A percentile compares a stretch with the other conserved stretches of the same genome.
Conservation (phyloP, 805 yeast species). For the Nakazawaea wyomingensis region DNA sequence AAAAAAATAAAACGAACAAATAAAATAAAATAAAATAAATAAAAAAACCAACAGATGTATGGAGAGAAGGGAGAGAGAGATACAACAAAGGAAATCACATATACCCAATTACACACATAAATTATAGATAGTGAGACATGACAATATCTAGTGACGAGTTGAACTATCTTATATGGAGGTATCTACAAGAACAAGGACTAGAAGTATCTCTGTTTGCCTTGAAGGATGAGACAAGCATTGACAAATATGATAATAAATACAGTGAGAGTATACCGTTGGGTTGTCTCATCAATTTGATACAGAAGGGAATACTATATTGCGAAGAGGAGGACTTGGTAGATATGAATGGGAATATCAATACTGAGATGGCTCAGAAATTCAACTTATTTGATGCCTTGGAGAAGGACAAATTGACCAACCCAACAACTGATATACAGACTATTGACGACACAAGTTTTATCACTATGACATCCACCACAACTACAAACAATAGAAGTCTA, state of each 20-base stretch:
- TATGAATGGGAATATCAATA: conserved; percentile 22
- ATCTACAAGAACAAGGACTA: conserved; percentile 78
- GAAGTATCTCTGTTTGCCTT: conserved; percentile 78
- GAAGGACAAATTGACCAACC: conserved; percentile 28
- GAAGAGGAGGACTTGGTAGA: conserved; percentile 57
- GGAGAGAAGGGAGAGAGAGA: not conserved
- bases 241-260: conserved; percentile 47
- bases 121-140: conserved; percentile 35
- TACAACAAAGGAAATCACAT: not conserved
- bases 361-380: conserved; percentile 26
- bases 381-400: conserved; percentile 52
- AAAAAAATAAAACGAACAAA: too few relatives aligned
- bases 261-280: conserved; percentile 65
- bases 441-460: conserved; percentile 1
- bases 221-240: conserved; percentile 65
- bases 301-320: conserved; percentile 78
- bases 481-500: too few relatives aligned
- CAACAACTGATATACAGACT: conserved; percentile 3
- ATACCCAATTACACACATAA: not conserved
- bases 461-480: conserved; percentile 1
- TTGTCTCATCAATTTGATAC: conserved; percentile 73
- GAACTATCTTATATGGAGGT: conserved; percentile 90
- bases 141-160: conserved; percentile 78
- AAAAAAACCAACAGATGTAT: not conserved
- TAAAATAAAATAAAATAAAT: too few relatives aligned